A percentile compares a stretch with the other conserved stretches of the same genome.
Evolutionary conservation across 441 rosid genomes (phyloP).

Genomic region (Gossypium trilobum): DNA sequence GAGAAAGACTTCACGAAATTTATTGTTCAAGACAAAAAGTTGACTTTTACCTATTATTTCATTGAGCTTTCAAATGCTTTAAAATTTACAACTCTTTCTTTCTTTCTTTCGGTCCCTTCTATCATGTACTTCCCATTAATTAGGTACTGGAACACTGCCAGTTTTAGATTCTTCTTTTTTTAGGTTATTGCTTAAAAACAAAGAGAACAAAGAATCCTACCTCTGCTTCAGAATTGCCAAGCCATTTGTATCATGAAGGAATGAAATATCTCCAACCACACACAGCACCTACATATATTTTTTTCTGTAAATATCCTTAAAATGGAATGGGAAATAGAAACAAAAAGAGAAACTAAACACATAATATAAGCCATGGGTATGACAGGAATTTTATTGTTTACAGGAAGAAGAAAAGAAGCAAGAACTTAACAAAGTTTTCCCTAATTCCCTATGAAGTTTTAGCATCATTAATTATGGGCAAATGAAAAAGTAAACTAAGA

Average conservation of each 20-base stretch:
- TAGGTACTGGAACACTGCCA: neutral
- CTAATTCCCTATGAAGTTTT: neutral
- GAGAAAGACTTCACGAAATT: neutral
- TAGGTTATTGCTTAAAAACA: neutral
- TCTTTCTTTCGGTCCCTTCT: neutral
- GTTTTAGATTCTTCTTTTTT: neutral
- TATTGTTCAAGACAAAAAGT: neutral
- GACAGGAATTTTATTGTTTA: neutral
- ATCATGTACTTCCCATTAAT: neutral
- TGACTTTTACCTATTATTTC: neutral
- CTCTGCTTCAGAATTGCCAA: constrained; percentile 70
- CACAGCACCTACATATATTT: constrained; percentile 51
- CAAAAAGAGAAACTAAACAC: neutral
- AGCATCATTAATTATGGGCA: neutral
- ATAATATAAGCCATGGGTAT: neutral
- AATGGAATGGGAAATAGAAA: constrained; percentile 5
- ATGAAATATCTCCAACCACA: constrained; percentile 83
- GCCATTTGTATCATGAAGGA: constrained; percentile 97
- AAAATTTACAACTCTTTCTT: neutral
- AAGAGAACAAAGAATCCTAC: constrained; percentile 26
- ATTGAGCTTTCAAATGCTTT: neutral
- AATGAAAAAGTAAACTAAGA: neutral
- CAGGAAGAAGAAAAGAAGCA: neutral
- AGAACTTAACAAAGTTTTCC: neutral
- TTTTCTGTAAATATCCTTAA: neutral